phyloP scores from a whole-genome alignment of 805 yeast genomes.

The Candida schatavii region DNA sequence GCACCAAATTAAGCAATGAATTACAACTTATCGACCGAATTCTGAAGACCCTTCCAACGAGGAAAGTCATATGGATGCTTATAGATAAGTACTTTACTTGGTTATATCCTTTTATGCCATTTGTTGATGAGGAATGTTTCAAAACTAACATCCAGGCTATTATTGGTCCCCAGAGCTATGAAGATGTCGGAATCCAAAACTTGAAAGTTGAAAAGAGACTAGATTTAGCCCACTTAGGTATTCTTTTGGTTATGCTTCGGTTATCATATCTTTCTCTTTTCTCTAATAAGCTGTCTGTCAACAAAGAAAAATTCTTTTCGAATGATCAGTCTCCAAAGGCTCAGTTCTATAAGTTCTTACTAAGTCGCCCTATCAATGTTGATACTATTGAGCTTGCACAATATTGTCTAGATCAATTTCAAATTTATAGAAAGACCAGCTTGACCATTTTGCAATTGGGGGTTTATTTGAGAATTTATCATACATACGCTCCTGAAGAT shows the following conservation, averaged over 20 bases:
- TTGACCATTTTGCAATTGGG: slow-evolving; percentile 32
- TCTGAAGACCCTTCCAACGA: slow-evolving; percentile 36
- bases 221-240: slow-evolving; percentile 40
- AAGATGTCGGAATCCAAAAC: slow-evolving; percentile 20
- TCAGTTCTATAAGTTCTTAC: slow-evolving; percentile 35
- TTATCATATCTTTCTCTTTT: slow-evolving; percentile 41
- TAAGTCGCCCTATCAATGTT: slow-evolving; percentile 45
- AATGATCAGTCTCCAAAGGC: slow-evolving; percentile 20
- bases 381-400: slow-evolving; percentile 49
- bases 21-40: slow-evolving; percentile 32
- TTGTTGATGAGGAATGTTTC: slow-evolving; percentile 38
- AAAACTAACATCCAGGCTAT: slow-evolving; percentile 24
- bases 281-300: slow-evolving; percentile 24
- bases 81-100: slow-evolving; percentile 40
- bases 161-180: slow-evolving; percentile 29
- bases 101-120: slow-evolving; percentile 50
- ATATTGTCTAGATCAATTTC: slow-evolving; percentile 54
- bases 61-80: slow-evolving; percentile 37
- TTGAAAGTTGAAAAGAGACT: slow-evolving; percentile 35
- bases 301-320: slow-evolving; percentile 24
- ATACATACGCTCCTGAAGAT: slow-evolving; percentile 38
- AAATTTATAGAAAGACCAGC: slow-evolving; percentile 37
- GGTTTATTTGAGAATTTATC: slow-evolving; percentile 26
- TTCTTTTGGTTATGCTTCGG: slow-evolving; percentile 39
- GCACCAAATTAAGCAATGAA: slow-evolving; percentile 28